Evolutionary conservation across 306 rosid genomes (phyloP).

Genomic region (Vachellia collinsii): DNA sequence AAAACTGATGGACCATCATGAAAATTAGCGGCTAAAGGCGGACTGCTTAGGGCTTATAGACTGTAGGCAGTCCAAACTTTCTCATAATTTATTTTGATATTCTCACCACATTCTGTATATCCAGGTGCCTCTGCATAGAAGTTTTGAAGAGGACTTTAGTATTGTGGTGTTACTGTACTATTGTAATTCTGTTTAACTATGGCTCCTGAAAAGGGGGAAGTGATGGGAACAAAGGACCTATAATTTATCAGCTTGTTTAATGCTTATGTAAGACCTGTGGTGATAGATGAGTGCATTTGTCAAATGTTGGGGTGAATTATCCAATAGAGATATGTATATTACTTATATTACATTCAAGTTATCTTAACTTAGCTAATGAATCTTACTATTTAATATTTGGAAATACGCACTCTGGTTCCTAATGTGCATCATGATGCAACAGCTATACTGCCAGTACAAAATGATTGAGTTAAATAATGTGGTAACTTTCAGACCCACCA

Average conservation of each 20-base stretch:
- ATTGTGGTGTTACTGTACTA: background rate
- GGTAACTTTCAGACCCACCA: no score
- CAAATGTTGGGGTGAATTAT: background rate
- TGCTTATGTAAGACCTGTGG: background rate
- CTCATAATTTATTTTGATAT: background rate
- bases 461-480: background rate
- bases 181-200: background rate
- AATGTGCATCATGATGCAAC: background rate
- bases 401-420: background rate
- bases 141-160: background rate
- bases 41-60: background rate
- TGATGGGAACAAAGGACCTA: background rate
- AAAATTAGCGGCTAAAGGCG: background rate
- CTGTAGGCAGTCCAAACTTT: background rate
- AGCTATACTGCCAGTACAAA: slow-evolving; percentile 2
- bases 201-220: background rate
- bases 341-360: background rate
- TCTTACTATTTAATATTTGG: background rate
- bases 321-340: background rate
- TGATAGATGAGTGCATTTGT: background rate
- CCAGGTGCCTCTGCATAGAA: background rate
- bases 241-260: background rate
- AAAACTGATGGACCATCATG: background rate
- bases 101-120: background rate
- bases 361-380: background rate